phyloP scores from a whole-genome alignment of 305 asterid genomes.

The Fraxinus dipetala region DNA sequence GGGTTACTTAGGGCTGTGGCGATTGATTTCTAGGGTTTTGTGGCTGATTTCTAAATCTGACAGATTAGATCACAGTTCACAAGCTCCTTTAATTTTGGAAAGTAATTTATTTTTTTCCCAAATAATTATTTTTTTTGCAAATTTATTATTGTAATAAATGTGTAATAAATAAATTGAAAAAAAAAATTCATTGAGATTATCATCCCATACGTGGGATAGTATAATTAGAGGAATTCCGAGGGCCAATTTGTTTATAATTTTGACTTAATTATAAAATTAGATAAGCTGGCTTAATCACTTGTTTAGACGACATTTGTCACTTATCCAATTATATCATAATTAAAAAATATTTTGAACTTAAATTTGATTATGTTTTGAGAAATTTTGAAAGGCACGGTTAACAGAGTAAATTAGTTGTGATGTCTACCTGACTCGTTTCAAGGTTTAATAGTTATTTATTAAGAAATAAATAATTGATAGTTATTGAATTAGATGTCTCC shows the following conservation, averaged over 20 bases:
- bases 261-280: not conserved
- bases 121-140: not conserved
- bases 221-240: not conserved
- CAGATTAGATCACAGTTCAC: slow-evolving; percentile 34
- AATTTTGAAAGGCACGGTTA: not conserved
- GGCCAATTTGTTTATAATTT: not conserved
- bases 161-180: not conserved
- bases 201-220: not conserved
- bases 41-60: slow-evolving; percentile 18
- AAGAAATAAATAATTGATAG: not conserved
- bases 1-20: not conserved
- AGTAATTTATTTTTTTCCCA: slow-evolving; percentile 3
- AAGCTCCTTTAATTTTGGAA: slow-evolving; percentile 20
- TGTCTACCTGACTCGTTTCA: not conserved
- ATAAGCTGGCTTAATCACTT: not conserved
- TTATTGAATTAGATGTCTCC: slow-evolving; percentile 6
- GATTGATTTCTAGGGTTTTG: slow-evolving; percentile 42
- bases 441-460: not conserved
- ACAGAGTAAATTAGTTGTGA: not conserved
- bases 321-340: not conserved
- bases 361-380: not conserved
- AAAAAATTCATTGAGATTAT: not conserved
- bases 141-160: not conserved
- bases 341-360: not conserved
- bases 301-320: not conserved